Percentiles rank a stretch among this genome's conserved stretches.
phyloP scores from a whole-genome alignment of 306 rosid genomes.

The Acacia acuminata region DNA sequence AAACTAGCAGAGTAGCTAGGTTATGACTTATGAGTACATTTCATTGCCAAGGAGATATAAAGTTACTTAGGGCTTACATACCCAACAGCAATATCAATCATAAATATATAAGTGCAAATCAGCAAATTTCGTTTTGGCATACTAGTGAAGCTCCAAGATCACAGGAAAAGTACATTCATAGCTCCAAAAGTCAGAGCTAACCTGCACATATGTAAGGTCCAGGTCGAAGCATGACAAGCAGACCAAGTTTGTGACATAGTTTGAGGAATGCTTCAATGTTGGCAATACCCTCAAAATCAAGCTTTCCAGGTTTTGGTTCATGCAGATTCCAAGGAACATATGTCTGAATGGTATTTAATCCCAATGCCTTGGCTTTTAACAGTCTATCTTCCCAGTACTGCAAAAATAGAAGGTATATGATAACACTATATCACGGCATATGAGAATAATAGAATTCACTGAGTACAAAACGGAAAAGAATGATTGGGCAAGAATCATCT shows the following conservation, averaged over 20 bases:
- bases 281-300: constrained; percentile 75
- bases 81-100: constrained; percentile 19
- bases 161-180: background rate
- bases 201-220: constrained; percentile 97
- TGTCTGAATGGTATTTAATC: constrained; percentile 87
- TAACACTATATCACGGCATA: constrained; percentile 24
- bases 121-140: background rate
- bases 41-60: background rate
- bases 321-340: constrained; percentile 97
- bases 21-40: background rate
- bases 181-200: constrained; percentile 36
- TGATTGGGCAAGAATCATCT: background rate
- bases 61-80: background rate
- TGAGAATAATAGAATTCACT: constrained; percentile 23
- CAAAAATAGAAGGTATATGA: constrained; percentile 36
- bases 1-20: background rate
- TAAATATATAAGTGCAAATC: constrained; percentile 3
- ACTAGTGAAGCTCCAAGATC: constrained; percentile 20
- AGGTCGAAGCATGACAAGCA: constrained; percentile 82
- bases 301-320: constrained; percentile 73
- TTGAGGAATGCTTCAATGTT: constrained; percentile 71
- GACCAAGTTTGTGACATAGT: constrained; percentile 75
- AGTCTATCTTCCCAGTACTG: constrained; percentile 98
- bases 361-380: constrained; percentile 89
- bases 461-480: background rate